These are phyloP conservation scores for Aspergillus tubingensis DNA, from an alignment of 2,329 filamentous ascomycete genomes.

Conservation along the genomic window DNA sequence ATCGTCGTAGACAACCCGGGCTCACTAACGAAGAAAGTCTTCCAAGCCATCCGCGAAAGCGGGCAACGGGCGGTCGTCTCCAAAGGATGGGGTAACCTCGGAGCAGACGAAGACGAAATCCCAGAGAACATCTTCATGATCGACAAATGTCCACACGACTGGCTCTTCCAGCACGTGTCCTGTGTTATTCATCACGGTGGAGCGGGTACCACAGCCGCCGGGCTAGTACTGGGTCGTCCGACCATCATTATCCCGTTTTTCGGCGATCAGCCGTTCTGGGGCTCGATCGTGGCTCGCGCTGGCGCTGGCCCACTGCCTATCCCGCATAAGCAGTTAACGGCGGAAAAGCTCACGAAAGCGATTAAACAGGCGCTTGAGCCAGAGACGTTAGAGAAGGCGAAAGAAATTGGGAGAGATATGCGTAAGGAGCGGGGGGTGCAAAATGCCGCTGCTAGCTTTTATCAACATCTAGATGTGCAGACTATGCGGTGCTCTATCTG, in stretches of 20 bases:
- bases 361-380: slow-evolving; percentile 63
- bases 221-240: slow-evolving; percentile 76
- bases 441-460: slow-evolving; percentile 67
- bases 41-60: slow-evolving; percentile 66
- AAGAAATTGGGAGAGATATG: slow-evolving; percentile 64
- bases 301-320: slow-evolving; percentile 72
- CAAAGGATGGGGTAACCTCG: slow-evolving; percentile 85
- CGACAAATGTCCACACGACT: slow-evolving; percentile 84
- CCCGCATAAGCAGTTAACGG: slow-evolving; percentile 67
- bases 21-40: slow-evolving; percentile 69
- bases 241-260: slow-evolving; percentile 87
- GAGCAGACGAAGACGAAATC: slow-evolving; percentile 68
- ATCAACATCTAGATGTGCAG: slow-evolving; percentile 68
- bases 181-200: slow-evolving; percentile 86
- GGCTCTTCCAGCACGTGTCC: slow-evolving; percentile 79
- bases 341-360: slow-evolving; percentile 65
- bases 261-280: slow-evolving; percentile 83
- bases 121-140: slow-evolving; percentile 80
- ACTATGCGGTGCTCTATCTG: slow-evolving; percentile 69
- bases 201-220: slow-evolving; percentile 83
- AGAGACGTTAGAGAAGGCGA: slow-evolving; percentile 59
- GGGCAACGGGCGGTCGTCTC: slow-evolving; percentile 79
- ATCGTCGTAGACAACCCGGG: slow-evolving; percentile 79
- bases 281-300: slow-evolving; percentile 70
- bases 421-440: slow-evolving; percentile 65